Base-by-base conservation (phyloP, 768 basidiomycete genomes). In the Lepiota brunneoincarnata region DNA sequence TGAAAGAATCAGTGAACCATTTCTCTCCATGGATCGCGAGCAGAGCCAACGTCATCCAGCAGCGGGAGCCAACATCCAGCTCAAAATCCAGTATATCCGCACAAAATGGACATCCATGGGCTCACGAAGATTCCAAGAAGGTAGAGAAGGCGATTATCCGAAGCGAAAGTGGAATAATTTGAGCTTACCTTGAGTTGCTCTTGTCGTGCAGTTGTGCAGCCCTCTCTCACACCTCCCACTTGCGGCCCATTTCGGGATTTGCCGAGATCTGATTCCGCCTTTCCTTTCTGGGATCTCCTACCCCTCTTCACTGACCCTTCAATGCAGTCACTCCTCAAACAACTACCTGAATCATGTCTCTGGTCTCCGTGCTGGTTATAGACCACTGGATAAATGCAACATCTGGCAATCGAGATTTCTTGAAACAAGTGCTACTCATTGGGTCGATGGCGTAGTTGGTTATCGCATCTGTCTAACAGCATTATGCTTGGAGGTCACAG, bases 391-490 rank as follows among this genome's bases (percentile, higher is more conserved):
- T n/a, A n/a, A n/a, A n/a, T n/a, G n/a, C n/a, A n/a, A n/a, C n/a
- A n/a, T n/a, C n/a, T n/a, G n/a, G n/a, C n/a, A n/a, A n/a, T n/a
- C n/a, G n/a, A n/a, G n/a, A n/a, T n/a, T n/a, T 28, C 44, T 14
- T 45, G 2, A 3, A n/a, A 26, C 9, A 3, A n/a, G 6, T 12
- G 34, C 1, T 10, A 34, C 2, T 2, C 10, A 12, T 17, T 34
- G 67, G 65, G 67, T 74, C 75, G 82, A 78, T 84, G 84, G 84
- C 81, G 84, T 86, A 85, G 82, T 83, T 85, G 83, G 83, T 86
- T 85, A 86, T 86, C 84, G 82, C 84, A 83, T 84, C 82, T 84
- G 84, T 84, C 82, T 86, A 83, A 86, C 83, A 85, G 44, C 49
- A 28, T 49, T 38, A 34, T 23, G 17, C 17, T 11, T 42, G 37